Evolutionary conservation across 495 filamentous ascomycete genomes (phyloP), one percentile per base, ranked within the genome.

Genomic region (Umbilicaria muhlenbergii): DNA sequence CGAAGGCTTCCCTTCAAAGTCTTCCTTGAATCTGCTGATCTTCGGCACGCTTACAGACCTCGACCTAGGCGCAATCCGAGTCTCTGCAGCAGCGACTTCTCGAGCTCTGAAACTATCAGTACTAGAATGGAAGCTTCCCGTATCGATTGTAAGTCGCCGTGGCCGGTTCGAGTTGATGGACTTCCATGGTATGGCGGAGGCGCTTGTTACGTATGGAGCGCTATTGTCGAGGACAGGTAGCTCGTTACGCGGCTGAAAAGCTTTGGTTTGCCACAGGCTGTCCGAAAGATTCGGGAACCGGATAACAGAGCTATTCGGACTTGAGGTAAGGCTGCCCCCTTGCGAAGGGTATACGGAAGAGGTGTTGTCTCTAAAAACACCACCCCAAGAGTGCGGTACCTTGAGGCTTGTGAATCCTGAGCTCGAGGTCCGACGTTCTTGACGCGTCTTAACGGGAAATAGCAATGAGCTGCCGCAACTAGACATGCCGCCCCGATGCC

Each of bases 291-390:
- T 39, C 13, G 35, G 34, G 36, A 44, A 11, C 5, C 33, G 36
- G 11, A 43, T 13, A 16, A 12, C 18, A n/a, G 46, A 48, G 31
- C 37, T 33, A 6, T 34, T 40, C 28, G 21, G 41, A 33, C 46
- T 48, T 11, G 46, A 15, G 5, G 32, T 32, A 3, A 36, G 41
- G 31, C 46, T 48, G 12, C 18, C 12, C 13, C 17, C 13, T 11
- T 24, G 39, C n/a, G 48, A 51, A 35, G 37, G 42, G 36, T 49
- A 52, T 10, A 45, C 35, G 19, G 50, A 52, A 1, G 50, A 49
- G 11, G 32, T 15, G 18, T 32, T 21, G 34, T 44, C 32, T 37
- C 32, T 35, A n/a, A 31, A 34, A n/a, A 21, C 17, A 31, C 38
- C 36, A 14, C 34, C 38, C 48, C 43, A 50, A n/a, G 43, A 28